Base-by-base conservation (phyloP, 352 stramenopile genomes). In the Globisporangium radiosum region DNA sequence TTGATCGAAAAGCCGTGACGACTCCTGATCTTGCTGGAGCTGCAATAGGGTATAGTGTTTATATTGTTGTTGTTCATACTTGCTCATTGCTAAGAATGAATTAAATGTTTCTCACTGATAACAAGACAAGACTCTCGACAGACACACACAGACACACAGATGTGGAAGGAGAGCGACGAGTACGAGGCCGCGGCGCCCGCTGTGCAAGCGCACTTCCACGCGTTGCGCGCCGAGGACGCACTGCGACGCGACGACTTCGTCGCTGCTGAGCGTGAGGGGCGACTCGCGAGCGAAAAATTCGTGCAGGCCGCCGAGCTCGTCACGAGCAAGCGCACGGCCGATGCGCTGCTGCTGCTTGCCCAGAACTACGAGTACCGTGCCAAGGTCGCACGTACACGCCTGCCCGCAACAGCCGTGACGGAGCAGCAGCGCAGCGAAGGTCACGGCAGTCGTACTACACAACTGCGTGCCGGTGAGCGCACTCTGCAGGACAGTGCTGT, bases 151-250 rank as follows among this genome's bases (percentile, higher is more conserved):
- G 0, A 2, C 25, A 25, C 1, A 25, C 25, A 33, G 45, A 81
- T 81, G 65, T 85, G 72, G 76, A 87, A 87, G 53, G 71, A 86
- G 62, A 72, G 70, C 54, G 81, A 88, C 66, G 83, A 90, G 52
- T 90, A 87, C 60, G 81, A 87, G 70, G 76, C 69, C 48, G 81
- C 78, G 40, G 66, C 83, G 57, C 81, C 80, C 42, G 83, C 78
- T 47, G 83, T 92, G 37, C 83, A 92, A 72, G 83, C 83, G 52
- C 83, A 92, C 71, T 90, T 88, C 63, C 81, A 92, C 66, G 83
- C 83, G 0, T 63, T 89, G 15, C 78, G 77, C 42, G 69, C 78
- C 15, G 83, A 92, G 49, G 74, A 90, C 38, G 79, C 81, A 11
- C 71, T 87, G 43, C 72, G 69, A 8, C 62, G 65, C 19, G 70